These are phyloP conservation scores for Pythium oligandrum DNA, from an alignment of 352 stramenopile species.

Conservation along the genomic window DNA sequence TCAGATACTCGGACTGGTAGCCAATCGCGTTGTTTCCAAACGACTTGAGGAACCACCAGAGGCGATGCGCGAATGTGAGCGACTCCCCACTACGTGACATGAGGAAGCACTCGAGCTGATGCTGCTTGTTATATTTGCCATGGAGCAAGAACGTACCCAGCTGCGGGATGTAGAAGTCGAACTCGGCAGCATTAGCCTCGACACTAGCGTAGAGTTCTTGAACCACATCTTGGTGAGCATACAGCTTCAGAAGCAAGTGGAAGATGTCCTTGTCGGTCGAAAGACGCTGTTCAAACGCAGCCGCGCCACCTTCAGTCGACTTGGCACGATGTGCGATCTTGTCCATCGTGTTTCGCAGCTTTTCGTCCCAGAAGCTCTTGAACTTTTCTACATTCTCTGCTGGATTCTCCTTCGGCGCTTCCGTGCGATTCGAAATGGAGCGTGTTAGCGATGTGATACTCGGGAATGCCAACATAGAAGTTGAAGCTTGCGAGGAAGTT, in stretches of 20 bases:
- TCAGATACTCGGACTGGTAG: conserved; percentile 78
- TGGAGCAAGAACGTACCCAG: conserved; percentile 84
- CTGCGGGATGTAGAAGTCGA: conserved; percentile 90
- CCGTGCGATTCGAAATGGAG: too few relatives aligned
- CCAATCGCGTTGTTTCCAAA: conserved; percentile 62
- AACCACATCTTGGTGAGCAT: conserved; percentile 80
- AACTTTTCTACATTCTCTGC: conserved; percentile 57
- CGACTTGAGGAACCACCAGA: conserved; percentile 87
- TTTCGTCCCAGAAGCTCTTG: conserved; percentile 76
- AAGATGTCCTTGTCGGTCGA: conserved; percentile 40
- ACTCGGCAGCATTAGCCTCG: conserved; percentile 51
- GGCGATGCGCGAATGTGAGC: conserved; percentile 78
- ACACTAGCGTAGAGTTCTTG: conserved; percentile 69
- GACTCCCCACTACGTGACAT: conserved; percentile 77
- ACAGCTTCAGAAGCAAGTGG: conserved; percentile 71
- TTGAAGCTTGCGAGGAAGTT: too few relatives aligned
- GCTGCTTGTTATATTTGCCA: conserved; percentile 79
- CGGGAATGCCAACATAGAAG: too few relatives aligned
- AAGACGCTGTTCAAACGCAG: conserved; percentile 16
- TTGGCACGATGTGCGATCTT: conserved; percentile 31
- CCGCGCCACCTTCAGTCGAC: conserved; percentile 5
- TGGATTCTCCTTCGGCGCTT: background rate
- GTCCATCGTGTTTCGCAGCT: conserved; percentile 59
- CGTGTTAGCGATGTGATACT: too few relatives aligned
- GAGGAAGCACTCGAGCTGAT: conserved; percentile 83